Evolutionary conservation across 768 basidiomycete genomes (phyloP).

Genomic region (Agrocybe pediades): DNA sequence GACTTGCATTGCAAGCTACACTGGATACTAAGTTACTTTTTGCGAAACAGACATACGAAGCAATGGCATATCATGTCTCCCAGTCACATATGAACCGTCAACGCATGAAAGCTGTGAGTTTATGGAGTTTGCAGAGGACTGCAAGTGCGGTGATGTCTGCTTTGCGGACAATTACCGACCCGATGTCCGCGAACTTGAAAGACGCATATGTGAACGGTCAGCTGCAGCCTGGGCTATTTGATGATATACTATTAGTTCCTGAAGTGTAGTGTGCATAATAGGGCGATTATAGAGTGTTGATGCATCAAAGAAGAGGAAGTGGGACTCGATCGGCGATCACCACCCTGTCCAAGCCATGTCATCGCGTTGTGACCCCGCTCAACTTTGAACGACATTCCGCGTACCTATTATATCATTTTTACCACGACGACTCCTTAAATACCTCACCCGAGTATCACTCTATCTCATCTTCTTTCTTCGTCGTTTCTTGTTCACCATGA

Average conservation of each 20-base stretch:
- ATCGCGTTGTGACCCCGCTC: background rate
- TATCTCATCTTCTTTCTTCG: background rate
- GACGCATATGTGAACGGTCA: constrained; percentile 43
- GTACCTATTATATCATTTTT: constrained; percentile 6
- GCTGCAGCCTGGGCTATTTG: constrained; percentile 20
- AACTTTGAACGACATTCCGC: constrained; percentile 1
- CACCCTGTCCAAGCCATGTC: constrained; percentile 3
- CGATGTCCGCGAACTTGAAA: constrained; percentile 48
- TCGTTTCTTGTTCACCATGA: constrained; percentile 34
- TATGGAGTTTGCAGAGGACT: constrained; percentile 96
- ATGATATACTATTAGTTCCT: constrained; percentile 20
- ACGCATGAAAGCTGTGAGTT: constrained; percentile 85
- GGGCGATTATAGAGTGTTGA: background rate
- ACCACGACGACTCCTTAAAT: background rate
- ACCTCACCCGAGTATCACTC: background rate
- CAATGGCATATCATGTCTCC: constrained; percentile 92
- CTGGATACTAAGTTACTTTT: background rate
- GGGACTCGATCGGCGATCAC: constrained; percentile 15
- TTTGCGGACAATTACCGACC: constrained; percentile 77
- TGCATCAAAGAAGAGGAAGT: constrained; percentile 1
- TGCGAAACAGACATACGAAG: constrained; percentile 76
- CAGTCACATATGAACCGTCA: constrained; percentile 85
- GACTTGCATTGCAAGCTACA: constrained; percentile 12
- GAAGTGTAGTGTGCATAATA: constrained; percentile 14
- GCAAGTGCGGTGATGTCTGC: constrained; percentile 84